Evolutionary conservation across 257 asterid genomes (phyloP), one percentile per base, ranked within the genome.

Genomic region (Apocynum venetum): DNA sequence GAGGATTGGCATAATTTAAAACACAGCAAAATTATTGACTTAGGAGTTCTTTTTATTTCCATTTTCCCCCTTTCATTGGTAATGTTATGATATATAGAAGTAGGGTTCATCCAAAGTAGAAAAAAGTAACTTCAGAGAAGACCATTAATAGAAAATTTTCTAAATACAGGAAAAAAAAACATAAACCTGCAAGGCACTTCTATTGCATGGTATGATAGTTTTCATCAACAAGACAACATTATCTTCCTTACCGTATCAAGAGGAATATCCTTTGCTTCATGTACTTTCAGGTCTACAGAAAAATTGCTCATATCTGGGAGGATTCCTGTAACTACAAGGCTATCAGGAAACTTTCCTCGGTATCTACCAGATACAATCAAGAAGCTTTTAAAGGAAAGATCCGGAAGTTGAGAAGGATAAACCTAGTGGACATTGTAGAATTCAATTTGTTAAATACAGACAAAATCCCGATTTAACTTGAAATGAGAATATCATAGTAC

Each of bases 291-390:
- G 67, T 91, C 91, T 65, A 85, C 74, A 64, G 86, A 76, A 80
- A 84, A 86, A 64, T 81, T 77, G 85, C 87, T 88, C 84, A 77
- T 82, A 85, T 91, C 96, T 77, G 90, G 83, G 80, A 84, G 89
- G 76, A 77, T 60, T 77, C 97, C 98, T 74, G 82, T 87, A 69
- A 87, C 86, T 79, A 79, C 83, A 51, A 96, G 88, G 81, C 74
- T 85, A 69, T 83, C 84, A 2, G 98, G 98, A 79, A 96, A 96
- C 47, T 67, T 79, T 77, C 99, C 99, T 3, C 72, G 90, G 81
- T 91, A 96, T 86, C 98, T 89, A 79, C 98, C 98, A 31, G 93
- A 88, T 83, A 96, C 69, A 77, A 96, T 84, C 89, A 91, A 83
- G 77, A 93, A 96, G 81, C 95, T 80, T 78, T 81, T 91, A 40